Conservation (phyloP, 1,284 basidiomycete species). For the Tetrapyrgos nigripes region DNA sequence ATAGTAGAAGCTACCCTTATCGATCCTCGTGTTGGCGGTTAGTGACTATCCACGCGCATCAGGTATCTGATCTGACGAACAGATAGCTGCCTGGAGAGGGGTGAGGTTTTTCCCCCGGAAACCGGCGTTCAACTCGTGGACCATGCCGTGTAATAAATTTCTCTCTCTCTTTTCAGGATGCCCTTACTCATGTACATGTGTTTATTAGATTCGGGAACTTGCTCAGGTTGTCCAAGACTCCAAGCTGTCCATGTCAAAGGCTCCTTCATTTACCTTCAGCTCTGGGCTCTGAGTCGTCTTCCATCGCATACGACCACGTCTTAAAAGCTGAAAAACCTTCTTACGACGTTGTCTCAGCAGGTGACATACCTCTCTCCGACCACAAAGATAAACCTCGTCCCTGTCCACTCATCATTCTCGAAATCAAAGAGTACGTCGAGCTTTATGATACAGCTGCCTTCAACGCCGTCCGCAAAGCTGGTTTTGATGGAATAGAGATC, state of each 20-base stretch:
- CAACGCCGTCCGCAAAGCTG: conserved; percentile 42
- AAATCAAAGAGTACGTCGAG: conserved; percentile 44
- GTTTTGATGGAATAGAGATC: conserved; percentile 49
- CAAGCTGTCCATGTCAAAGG: conserved; percentile 33
- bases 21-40: conserved; percentile 33
- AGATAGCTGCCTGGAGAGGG: conserved; percentile 48
- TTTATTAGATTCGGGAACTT: too few relatives aligned
- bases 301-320: conserved; percentile 10
- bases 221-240: too few relatives aligned
- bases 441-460: conserved; percentile 36
- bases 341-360: conserved; percentile 42
- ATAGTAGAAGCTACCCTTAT: conserved; percentile 49
- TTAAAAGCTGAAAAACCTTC: conserved; percentile 17
- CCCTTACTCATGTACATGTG: too few relatives aligned
- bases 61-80: conserved; percentile 45
- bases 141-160: too few relatives aligned
- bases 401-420: conserved; percentile 34
- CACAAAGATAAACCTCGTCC: conserved; percentile 27
- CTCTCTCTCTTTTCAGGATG: too few relatives aligned
- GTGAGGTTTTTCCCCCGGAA: conserved; percentile 27
- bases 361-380: conserved; percentile 43
- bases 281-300: conserved; percentile 31
- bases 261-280: conserved; percentile 29
- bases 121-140: too few relatives aligned
- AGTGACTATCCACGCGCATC: conserved; percentile 40